These are phyloP conservation scores for Neofusicoccum laricinum DNA, from an alignment of 2,329 filamentous ascomycete genomes.

Conservation along the genomic window DNA sequence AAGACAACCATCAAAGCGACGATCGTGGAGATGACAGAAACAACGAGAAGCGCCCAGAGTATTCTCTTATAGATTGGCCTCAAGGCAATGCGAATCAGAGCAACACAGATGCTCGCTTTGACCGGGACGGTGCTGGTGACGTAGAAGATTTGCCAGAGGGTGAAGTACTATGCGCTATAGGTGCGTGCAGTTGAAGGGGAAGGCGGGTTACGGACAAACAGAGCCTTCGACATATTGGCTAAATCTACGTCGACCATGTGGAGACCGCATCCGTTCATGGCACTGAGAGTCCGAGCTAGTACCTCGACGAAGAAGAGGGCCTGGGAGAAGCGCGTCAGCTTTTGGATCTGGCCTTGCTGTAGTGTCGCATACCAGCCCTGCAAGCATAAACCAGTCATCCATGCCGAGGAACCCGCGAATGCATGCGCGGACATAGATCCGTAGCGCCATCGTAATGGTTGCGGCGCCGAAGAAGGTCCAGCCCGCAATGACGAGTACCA, in stretches of 20 bases:
- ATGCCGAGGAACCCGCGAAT: background rate
- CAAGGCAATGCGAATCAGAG: conserved; percentile 42
- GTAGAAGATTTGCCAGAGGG: conserved; percentile 41
- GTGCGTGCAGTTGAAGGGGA: background rate
- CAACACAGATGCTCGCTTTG: conserved; percentile 43
- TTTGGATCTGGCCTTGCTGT: background rate
- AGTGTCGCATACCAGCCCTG: conserved; percentile 1
- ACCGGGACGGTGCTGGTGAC: conserved; percentile 39
- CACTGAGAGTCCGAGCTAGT: background rate
- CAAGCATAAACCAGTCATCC: conserved; percentile 11
- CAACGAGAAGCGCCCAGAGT: conserved; percentile 27
- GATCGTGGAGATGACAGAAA: background rate
- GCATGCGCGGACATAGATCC: background rate
- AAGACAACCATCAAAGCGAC: conserved; percentile 9
- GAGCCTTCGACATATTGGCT: background rate
- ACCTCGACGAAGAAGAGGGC: background rate
- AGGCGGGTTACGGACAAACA: background rate
- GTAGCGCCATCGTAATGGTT: background rate
- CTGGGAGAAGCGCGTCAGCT: background rate
- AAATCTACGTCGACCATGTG: background rate
- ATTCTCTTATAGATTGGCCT: conserved; percentile 33
- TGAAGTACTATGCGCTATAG: background rate
- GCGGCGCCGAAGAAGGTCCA: background rate
- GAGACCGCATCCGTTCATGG: background rate
- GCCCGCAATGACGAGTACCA: background rate